Base-by-base conservation (phyloP, 345 rosid species). In the Erucastrum elatum region DNA sequence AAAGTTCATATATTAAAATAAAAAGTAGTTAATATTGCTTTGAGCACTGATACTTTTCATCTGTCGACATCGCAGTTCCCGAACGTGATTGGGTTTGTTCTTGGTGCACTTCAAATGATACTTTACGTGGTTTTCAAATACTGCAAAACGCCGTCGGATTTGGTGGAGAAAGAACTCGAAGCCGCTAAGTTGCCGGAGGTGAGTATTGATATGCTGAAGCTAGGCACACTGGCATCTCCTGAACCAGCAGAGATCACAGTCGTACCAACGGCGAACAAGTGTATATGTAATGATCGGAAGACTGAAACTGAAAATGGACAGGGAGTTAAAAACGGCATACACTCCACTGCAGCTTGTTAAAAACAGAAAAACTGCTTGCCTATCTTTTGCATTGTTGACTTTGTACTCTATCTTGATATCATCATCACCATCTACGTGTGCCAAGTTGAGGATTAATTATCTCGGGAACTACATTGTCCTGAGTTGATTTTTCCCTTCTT, bases 71-170 rank as follows among this genome's bases (percentile, higher is more conserved):
- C 16, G 17, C 85, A 88, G 91, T 63, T 86, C 67, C 91, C 91
- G 1, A 88, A 88, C 66, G 81, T 85, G 75, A 35, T 88, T 27
- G 91, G 91, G 2, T 75, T 87, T 37, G 13, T 8, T 8, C 87
- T 88, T 4, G 91, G 91, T 30, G 41, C 87, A 39, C 80, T 83
- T 41, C 91, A 88, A 76, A 88, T 88, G 91, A 63, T 83, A 17
- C 69, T 88, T 5, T 88, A 88, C 68, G 72, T 81, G 58, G 71
- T 87, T 13, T 88, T 75, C 55, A 87, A 76, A 80, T 84, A 83
- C 35, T 73, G 77, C 71, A 83, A 83, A 73, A 70, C 81, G 66
- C 63, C 83, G 56, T 55, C 75, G 72, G 75, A 82, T 67, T 72
- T 82, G 75, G 51, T 78, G 10, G 78, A 82, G 56, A 44, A 58